Conservation (phyloP, 2,329 filamentous ascomycete genomes). For the Paecilomyces dactylethromorphus region DNA sequence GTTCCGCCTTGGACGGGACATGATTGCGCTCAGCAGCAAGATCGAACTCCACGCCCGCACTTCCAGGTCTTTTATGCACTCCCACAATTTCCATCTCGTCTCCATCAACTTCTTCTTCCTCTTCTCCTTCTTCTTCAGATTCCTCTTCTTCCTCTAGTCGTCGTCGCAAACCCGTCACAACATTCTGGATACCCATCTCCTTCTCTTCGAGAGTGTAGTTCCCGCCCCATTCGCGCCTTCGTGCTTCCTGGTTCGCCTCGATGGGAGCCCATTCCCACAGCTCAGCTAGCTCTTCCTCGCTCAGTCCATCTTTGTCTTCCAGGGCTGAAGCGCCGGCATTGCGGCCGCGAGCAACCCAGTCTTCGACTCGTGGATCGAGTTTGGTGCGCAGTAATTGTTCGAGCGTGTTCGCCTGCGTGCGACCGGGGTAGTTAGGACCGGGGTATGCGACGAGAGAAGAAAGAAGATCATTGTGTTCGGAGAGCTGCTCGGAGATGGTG, state of each 20-base stretch:
- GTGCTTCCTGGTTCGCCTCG: conserved; percentile 40
- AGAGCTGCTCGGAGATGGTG: conserved; percentile 59
- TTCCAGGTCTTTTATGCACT: conserved; percentile 25
- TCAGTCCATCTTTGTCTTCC: conserved; percentile 21
- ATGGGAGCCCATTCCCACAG: conserved; percentile 54
- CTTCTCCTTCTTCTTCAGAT: conserved; percentile 40
- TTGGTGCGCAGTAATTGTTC: conserved; percentile 73
- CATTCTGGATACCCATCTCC: conserved; percentile 58
- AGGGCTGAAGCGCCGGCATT: conserved; percentile 23
- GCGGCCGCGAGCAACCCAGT: conserved; percentile 61
- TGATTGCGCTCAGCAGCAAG: conserved; percentile 19
- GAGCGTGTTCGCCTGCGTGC: conserved; percentile 56
- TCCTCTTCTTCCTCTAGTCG: conserved; percentile 50
- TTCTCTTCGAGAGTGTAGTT: conserved; percentile 68
- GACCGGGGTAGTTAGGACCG: conserved; percentile 66
- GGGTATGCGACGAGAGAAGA: conserved; percentile 67
- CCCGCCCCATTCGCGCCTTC: conserved; percentile 50
- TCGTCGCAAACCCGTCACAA: conserved; percentile 63
- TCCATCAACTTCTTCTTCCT: conserved; percentile 46
- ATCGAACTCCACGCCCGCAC: conserved; percentile 27
- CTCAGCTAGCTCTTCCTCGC: conserved; percentile 46
- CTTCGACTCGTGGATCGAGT: conserved; percentile 69
- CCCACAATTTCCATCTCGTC: conserved; percentile 37
- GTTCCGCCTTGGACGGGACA: conserved; percentile 14
- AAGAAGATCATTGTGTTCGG: conserved; percentile 61